These are phyloP conservation scores for Cryptosporidium sp. DNA, from an alignment of 169 alveolate genomes.

Conservation along the genomic window DNA sequence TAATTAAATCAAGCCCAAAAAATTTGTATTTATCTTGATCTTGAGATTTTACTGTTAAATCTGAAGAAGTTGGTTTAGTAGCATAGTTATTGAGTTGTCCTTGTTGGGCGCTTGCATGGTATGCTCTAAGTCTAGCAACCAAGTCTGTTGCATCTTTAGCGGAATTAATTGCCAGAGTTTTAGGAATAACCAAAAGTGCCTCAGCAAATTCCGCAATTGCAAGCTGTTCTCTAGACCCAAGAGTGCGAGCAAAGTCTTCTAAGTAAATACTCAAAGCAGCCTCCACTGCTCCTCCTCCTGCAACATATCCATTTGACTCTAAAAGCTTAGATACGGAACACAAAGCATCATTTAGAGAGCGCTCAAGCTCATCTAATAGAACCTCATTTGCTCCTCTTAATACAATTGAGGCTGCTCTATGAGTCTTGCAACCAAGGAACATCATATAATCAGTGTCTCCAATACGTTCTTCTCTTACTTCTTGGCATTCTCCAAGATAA, in stretches of 20 bases:
- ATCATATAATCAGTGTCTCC: slow-evolving; percentile 98
- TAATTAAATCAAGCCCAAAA: slow-evolving; percentile 95
- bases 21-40: slow-evolving; percentile 85
- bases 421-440: slow-evolving; percentile 92
- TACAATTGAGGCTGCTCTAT: slow-evolving; percentile 88
- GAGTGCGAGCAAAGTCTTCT: slow-evolving; percentile 96
- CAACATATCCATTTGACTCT: slow-evolving; percentile 87
- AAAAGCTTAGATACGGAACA: slow-evolving; percentile 96
- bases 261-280: slow-evolving; percentile 95
- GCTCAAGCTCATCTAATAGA: slow-evolving; percentile 96
- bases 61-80: slow-evolving; percentile 50
- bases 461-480: slow-evolving; percentile 94
- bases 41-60: slow-evolving; percentile 79
- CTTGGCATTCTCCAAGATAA: slow-evolving; percentile 92
- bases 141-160: slow-evolving; percentile 97
- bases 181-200: slow-evolving; percentile 97
- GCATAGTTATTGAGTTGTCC: slow-evolving; percentile 77
- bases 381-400: slow-evolving; percentile 98
- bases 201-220: slow-evolving; percentile 99
- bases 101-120: slow-evolving; percentile 92
- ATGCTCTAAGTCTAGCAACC: slow-evolving; percentile 92
- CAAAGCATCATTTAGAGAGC: slow-evolving; percentile 98
- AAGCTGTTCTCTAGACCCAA: slow-evolving; percentile 97
- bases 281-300: slow-evolving; percentile 99
- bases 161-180: slow-evolving; percentile 98